phyloP scores from a whole-genome alignment of 139 green algal species.

The Chlorella sp. region DNA sequence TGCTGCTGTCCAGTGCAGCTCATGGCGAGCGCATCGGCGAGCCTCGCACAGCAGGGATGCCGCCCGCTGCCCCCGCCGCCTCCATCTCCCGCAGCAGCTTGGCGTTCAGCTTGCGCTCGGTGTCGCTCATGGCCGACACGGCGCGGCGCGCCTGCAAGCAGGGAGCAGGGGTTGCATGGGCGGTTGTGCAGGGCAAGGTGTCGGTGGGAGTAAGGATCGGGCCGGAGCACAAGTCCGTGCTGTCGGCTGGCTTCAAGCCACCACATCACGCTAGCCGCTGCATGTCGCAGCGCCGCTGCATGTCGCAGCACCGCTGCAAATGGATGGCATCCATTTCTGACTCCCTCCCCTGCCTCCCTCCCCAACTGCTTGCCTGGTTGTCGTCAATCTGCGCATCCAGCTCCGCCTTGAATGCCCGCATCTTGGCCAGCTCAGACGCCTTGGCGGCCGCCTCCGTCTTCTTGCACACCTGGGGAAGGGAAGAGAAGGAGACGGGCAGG shows the following conservation, averaged over 20 bases:
- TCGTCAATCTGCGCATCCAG: constrained; percentile 40
- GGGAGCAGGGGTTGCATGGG: too few relatives aligned
- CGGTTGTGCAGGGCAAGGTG: neutral
- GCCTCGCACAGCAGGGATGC: neutral
- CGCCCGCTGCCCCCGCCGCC: neutral
- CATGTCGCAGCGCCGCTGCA: too few relatives aligned
- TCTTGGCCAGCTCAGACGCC: constrained; percentile 23
- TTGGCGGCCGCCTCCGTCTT: constrained; percentile 22
- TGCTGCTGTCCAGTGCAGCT: too few relatives aligned
- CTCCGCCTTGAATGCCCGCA: constrained; percentile 30
- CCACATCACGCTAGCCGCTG: too few relatives aligned
- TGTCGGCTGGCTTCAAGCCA: too few relatives aligned
- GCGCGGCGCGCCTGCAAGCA: neutral
- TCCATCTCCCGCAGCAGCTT: constrained; percentile 40
- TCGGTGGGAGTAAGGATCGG: too few relatives aligned
- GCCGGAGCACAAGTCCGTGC: too few relatives aligned
- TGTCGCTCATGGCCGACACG: constrained; percentile 19
- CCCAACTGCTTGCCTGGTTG: constrained; percentile 17
- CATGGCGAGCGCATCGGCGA: neutral
- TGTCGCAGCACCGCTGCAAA: too few relatives aligned
- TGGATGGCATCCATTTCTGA: too few relatives aligned
- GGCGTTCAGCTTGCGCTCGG: constrained; percentile 30
- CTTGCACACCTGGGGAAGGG: constrained; percentile 34
- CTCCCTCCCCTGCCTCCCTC: too few relatives aligned
- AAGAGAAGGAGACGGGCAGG: too few relatives aligned